Evolutionary conservation across 2,329 filamentous ascomycete genomes (phyloP).

Genomic region (Akanthomyces lecanii): DNA sequence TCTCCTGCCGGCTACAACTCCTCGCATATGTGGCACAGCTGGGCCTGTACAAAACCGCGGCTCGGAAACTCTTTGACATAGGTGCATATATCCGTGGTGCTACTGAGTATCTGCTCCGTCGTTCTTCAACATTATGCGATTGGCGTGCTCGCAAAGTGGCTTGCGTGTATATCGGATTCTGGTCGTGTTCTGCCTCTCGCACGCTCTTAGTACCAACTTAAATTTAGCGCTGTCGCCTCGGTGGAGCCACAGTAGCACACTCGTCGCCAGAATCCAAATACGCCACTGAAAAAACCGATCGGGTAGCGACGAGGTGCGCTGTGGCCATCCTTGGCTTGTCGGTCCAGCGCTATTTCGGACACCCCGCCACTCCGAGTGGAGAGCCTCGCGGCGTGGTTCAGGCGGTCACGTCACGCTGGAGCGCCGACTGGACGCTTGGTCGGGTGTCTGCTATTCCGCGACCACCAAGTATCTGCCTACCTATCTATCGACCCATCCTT

Average conservation of each 20-base stretch:
- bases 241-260: background rate
- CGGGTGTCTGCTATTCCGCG: background rate
- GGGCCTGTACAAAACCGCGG: background rate
- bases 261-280: background rate
- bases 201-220: background rate
- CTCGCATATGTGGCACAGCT: background rate
- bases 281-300: background rate
- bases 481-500: background rate
- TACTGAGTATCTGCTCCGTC: too few relatives aligned
- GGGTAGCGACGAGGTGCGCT: background rate
- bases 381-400: conserved; percentile 1
- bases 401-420: conserved; percentile 13
- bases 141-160: background rate
- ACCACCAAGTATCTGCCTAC: background rate
- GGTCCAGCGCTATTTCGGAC: conserved; percentile 3
- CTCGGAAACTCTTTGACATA: too few relatives aligned
- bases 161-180: conserved; percentile 3
- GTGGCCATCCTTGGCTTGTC: background rate
- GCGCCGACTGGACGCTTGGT: background rate
- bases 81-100: too few relatives aligned
- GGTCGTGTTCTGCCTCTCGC: background rate
- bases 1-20: background rate
- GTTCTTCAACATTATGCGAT: background rate
- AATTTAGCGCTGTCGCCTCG: background rate
- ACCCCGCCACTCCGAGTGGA: conserved; percentile 13